Conservation (phyloP, 768 basidiomycete genomes). For the Pisolithus orientalis region DNA sequence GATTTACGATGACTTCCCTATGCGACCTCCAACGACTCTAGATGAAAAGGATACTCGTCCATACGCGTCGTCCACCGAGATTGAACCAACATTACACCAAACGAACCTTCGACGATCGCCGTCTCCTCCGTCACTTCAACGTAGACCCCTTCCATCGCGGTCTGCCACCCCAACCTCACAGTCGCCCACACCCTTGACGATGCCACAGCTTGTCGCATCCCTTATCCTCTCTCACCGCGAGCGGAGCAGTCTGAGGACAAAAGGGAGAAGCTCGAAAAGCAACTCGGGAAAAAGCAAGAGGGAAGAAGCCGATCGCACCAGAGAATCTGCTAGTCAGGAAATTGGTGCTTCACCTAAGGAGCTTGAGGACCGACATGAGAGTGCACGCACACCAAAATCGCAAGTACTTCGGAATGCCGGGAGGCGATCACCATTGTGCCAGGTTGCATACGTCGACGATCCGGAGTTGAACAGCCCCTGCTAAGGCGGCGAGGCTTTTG, state of each 20-base stretch:
- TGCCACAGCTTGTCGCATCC: conserved; percentile 27
- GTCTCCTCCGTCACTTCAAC: conserved; percentile 14
- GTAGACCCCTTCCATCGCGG: not conserved
- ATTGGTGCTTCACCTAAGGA: not conserved
- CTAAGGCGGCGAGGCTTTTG: too few relatives aligned
- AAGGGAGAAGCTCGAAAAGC: not conserved
- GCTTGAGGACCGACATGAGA: too few relatives aligned
- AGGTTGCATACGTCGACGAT: conserved; percentile 26
- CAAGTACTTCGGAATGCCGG: not conserved
- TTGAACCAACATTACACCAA: not conserved
- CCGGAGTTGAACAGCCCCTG: conserved; percentile 33
- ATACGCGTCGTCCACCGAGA: not conserved
- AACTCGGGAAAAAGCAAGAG: not conserved
- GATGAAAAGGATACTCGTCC: not conserved
- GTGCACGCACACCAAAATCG: not conserved
- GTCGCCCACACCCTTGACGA: conserved; percentile 18
- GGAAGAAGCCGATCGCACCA: not conserved
- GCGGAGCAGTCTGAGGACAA: conserved; percentile 5
- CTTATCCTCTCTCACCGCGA: conserved; percentile 23
- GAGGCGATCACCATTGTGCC: conserved; percentile 11
- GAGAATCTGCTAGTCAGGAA: not conserved
- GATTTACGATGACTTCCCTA: not conserved
- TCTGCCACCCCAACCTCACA: conserved; percentile 4
- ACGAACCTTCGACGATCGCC: conserved; percentile 17
- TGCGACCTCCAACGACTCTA: not conserved